A percentile compares a stretch with the other conserved stretches of the same genome.
phyloP scores from a whole-genome alignment of 108 stramenopile species.

The Chaetoceros muelleri region DNA sequence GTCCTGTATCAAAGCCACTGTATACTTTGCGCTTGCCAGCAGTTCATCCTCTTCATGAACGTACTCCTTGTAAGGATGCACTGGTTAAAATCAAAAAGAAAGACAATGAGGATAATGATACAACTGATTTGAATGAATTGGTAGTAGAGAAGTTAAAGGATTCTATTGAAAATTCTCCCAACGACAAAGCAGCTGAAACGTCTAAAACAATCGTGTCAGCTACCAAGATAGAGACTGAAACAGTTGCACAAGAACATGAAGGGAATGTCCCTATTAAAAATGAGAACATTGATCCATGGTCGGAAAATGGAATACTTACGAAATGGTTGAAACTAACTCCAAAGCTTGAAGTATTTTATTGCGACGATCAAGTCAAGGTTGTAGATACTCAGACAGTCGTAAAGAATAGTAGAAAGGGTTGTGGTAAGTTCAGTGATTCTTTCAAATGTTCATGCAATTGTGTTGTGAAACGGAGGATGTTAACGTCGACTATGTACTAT shows the following conservation, averaged over 20 bases:
- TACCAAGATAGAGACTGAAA: background rate
- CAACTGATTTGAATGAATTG: no score
- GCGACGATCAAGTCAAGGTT: slow-evolving; percentile 43
- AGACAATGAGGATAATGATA: background rate
- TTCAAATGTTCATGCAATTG: background rate
- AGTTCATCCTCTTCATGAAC: no score
- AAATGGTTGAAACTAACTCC: slow-evolving; percentile 23
- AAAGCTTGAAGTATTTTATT: slow-evolving; percentile 35
- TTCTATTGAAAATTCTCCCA: background rate
- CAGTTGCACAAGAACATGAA: slow-evolving; percentile 1
- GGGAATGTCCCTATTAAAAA: slow-evolving; percentile 1
- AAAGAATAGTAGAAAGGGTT: slow-evolving; percentile 58
- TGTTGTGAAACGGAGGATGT: background rate
- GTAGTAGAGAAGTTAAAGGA: slow-evolving; percentile 1
- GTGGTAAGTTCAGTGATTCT: slow-evolving; percentile 23
- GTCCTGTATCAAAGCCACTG: slow-evolving; percentile 69
- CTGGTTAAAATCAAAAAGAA: slow-evolving; percentile 9
- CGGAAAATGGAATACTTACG: slow-evolving; percentile 38
- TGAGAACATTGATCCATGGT: slow-evolving; percentile 43
- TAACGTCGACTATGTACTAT: background rate
- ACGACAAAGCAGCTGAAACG: slow-evolving; percentile 1
- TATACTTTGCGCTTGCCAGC: slow-evolving; percentile 60
- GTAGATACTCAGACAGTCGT: slow-evolving; percentile 52
- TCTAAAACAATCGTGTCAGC: background rate
- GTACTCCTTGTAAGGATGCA: no score